Conservation (phyloP, 139 green algal genomes). For the Chara braunii region DNA sequence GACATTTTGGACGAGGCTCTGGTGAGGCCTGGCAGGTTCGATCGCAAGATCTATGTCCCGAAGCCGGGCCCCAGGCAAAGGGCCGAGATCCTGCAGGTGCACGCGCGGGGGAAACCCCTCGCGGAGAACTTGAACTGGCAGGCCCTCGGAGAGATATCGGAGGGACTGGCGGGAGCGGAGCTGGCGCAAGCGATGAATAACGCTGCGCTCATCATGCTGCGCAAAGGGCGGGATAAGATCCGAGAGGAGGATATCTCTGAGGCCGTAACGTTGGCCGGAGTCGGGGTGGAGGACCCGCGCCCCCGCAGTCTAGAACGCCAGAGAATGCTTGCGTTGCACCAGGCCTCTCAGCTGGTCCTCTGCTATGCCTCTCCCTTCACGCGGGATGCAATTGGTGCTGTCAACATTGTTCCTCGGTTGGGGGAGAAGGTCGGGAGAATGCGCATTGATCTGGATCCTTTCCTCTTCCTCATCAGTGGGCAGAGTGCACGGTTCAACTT, state of each 20-base stretch:
- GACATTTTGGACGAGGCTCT: slow-evolving; percentile 79
- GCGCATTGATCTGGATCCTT: not conserved
- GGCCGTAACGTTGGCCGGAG: too few relatives aligned
- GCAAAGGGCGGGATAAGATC: not conserved
- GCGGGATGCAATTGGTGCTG: too few relatives aligned
- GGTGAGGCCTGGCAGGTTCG: slow-evolving; percentile 83
- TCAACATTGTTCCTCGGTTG: not conserved
- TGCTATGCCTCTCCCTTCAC: too few relatives aligned
- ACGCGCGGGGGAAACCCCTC: not conserved
- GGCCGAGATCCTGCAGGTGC: slow-evolving; percentile 52
- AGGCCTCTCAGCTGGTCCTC: too few relatives aligned
- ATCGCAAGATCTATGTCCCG: slow-evolving; percentile 86
- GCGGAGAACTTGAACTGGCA: not conserved
- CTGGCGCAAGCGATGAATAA: not conserved
- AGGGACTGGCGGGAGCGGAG: not conserved
- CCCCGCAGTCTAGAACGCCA: too few relatives aligned
- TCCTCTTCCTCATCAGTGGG: not conserved
- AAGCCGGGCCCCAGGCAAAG: slow-evolving; percentile 83
- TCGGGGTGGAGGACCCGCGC: too few relatives aligned
- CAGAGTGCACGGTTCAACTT: not conserved
- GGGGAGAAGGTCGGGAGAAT: not conserved
- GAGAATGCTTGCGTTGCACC: too few relatives aligned
- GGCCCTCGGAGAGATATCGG: not conserved
- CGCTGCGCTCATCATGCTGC: not conserved
- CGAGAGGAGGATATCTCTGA: not conserved